Evolutionary conservation across 2,329 filamentous ascomycete species (phyloP), one percentile per base, ranked within the genome.

Genomic region (Diaporthe nobilis): DNA sequence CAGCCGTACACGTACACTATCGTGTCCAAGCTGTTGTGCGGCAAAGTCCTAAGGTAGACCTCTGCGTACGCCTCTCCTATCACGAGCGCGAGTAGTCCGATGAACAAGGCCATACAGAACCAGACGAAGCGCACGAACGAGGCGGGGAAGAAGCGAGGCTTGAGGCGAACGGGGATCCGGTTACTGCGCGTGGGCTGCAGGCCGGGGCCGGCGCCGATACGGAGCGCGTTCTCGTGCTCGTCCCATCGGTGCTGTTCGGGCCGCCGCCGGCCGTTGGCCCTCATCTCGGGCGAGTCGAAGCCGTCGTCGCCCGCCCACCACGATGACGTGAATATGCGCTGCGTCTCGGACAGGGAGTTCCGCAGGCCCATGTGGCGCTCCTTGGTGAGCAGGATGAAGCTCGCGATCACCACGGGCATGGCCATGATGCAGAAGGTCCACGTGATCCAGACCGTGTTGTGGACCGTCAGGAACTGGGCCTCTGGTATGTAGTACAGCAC

Each of bases 391-490:
- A 94, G 86, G 78, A 93, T 92, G 75, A 88, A 83, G 80, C 92
- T 92, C 25, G 92, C 92, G 75, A 92, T 91, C 61, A 89, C 86
- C n/a, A 93, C 90, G 2, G 92, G 92, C 85, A 93, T 87, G 57
- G 91, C 90, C 92, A 94, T 94, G 79, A 91, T 91, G 80, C 92
- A 86, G 82, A 94, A 94, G 0, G 92, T 93, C 90, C 92, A 93
- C 12, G 90, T 88, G 77, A 93, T 92, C 92, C 92, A 94, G 2
- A 89, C 87, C 2, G 92, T 93, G 82, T 94, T 94, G 83, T 93
- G 90, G 10, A 85, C 81, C 13, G 89, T 91, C 60, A 93, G 83
- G 65, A 88, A 90, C 68, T 86, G 86, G 2, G 88, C 84, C 65
- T 88, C 85, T 0, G 88, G 88, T 31, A 87, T 84, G 73, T 90